Conservation (phyloP, 1,139 yeast species). For the Candida freyschussii region DNA sequence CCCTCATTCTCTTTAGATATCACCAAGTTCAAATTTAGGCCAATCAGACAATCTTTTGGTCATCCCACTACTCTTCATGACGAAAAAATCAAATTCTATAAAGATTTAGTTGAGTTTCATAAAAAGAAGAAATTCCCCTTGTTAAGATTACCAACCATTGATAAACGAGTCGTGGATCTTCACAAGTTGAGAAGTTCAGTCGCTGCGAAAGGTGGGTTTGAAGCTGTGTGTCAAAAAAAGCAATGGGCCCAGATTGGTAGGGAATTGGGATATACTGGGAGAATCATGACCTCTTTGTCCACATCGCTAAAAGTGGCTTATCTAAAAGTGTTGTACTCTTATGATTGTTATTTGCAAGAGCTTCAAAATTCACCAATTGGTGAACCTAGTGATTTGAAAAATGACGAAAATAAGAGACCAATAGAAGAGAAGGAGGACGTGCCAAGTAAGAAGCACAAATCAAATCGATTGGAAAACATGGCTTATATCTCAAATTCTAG, state of each 20-base stretch:
- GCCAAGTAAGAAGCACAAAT: slow-evolving; percentile 10
- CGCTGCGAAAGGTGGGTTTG: slow-evolving; percentile 52
- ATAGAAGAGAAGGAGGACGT: slow-evolving; percentile 3
- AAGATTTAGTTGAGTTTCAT: slow-evolving; percentile 31
- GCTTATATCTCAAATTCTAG: slow-evolving; percentile 46
- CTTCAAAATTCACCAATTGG: slow-evolving; percentile 3
- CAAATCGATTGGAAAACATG: slow-evolving; percentile 7
- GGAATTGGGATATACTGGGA: slow-evolving; percentile 70
- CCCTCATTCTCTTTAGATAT: slow-evolving; percentile 42
- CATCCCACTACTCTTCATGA: slow-evolving; percentile 30
- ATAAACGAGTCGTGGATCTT: slow-evolving; percentile 52
- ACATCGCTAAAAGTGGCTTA: slow-evolving; percentile 62
- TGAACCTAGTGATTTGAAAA: slow-evolving; percentile 8
- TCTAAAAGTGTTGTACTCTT: slow-evolving; percentile 32
- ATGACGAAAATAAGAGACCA: slow-evolving; percentile 20
- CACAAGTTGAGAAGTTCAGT: slow-evolving; percentile 49
- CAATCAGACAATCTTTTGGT: slow-evolving; percentile 48
- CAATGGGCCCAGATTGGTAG: slow-evolving; percentile 68
- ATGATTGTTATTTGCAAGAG: slow-evolving; percentile 22
- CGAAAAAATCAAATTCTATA: slow-evolving; percentile 32
- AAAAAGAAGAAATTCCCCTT: slow-evolving; percentile 17
- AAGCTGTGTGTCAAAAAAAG: slow-evolving; percentile 48
- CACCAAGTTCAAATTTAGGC: slow-evolving; percentile 52
- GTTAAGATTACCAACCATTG: slow-evolving; percentile 47
- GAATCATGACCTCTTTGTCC: slow-evolving; percentile 65